Conservation (phyloP, 345 rosid species). For the Salix caprea region DNA sequence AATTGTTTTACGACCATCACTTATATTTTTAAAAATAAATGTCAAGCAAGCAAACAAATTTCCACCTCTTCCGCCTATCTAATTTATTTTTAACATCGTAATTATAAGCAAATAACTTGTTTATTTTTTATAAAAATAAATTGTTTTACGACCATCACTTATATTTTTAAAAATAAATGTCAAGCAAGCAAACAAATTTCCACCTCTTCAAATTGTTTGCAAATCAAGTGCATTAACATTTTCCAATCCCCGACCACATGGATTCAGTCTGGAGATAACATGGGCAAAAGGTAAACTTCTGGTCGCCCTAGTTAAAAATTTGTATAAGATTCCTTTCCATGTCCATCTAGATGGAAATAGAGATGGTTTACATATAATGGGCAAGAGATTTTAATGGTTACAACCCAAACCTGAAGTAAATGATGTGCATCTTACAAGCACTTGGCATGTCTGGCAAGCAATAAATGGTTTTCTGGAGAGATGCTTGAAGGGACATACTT, state of each 20-base stretch:
- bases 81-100: too few relatives aligned
- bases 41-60: too few relatives aligned
- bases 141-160: too few relatives aligned
- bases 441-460: conserved; percentile 39
- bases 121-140: too few relatives aligned
- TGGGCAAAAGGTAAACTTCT: background rate
- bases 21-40: too few relatives aligned
- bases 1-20: too few relatives aligned
- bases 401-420: background rate
- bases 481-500: conserved; percentile 68
- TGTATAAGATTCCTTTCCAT: background rate
- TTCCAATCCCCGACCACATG: background rate
- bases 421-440: background rate
- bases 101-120: too few relatives aligned
- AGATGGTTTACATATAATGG: background rate
- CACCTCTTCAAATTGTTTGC: background rate
- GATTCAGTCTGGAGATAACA: background rate
- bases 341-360: background rate
- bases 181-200: too few relatives aligned
- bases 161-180: too few relatives aligned
- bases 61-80: too few relatives aligned
- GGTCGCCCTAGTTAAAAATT: background rate
- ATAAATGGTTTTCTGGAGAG: conserved; percentile 79
- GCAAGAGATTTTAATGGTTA: background rate
- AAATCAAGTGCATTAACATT: background rate